phyloP scores from a whole-genome alignment of 2,329 filamentous ascomycete genomes.

The Podosphaera leucotricha region DNA sequence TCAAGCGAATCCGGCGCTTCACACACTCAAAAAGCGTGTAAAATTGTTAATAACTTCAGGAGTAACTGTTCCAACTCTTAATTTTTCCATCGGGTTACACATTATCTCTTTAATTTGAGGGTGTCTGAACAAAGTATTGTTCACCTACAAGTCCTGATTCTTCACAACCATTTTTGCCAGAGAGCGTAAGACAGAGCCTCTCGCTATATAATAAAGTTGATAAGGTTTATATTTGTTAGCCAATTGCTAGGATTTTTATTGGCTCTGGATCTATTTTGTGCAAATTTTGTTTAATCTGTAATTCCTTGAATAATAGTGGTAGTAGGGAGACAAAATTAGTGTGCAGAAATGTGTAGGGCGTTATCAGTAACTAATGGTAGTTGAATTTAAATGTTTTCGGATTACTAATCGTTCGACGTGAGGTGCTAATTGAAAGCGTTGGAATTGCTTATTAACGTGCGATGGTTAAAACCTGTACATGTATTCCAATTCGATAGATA shows the following conservation, averaged over 20 bases:
- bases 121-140: background rate
- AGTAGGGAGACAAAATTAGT: too few species aligned
- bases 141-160: background rate
- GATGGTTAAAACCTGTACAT: too few species aligned
- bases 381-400: too few species aligned
- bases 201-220: background rate
- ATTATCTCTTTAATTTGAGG: background rate
- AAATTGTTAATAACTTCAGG: background rate
- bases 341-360: too few species aligned
- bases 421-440: too few species aligned
- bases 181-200: too few species aligned
- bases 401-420: too few species aligned
- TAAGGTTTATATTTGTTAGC: background rate
- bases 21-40: background rate
- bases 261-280: background rate
- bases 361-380: too few species aligned
- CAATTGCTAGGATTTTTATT: background rate
- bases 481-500: too few species aligned
- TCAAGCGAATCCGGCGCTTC: background rate
- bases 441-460: too few species aligned
- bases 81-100: background rate
- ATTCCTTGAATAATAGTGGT: too few species aligned
- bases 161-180: background rate
- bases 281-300: background rate
- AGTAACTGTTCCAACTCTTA: background rate